phyloP scores from a whole-genome alignment of 495 filamentous ascomycete genomes.

The Neurospora intermedia region DNA sequence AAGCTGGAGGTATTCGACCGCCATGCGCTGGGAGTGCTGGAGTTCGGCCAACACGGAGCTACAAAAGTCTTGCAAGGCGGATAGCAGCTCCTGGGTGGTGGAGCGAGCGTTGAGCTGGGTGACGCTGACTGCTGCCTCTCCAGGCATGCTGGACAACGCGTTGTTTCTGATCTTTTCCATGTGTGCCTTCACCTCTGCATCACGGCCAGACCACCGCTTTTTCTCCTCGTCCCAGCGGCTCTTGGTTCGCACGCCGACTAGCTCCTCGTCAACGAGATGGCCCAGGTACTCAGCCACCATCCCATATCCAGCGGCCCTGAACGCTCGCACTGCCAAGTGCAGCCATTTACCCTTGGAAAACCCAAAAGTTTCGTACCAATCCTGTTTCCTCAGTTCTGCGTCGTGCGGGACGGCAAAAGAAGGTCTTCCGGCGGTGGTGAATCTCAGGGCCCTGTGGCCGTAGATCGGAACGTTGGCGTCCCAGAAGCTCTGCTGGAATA shows the following conservation, averaged over 20 bases:
- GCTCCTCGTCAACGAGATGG: constrained; percentile 18
- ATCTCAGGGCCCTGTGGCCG: not conserved
- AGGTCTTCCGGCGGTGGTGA: not conserved
- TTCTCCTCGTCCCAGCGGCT: not conserved
- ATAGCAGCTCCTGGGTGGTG: not conserved
- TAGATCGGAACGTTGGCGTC: not conserved
- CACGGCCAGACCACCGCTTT: not conserved
- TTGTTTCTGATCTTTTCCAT: not conserved
- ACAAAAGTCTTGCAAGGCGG: not conserved
- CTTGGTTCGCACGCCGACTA: not conserved
- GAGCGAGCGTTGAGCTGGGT: not conserved
- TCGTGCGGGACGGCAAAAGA: not conserved
- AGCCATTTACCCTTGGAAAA: not conserved
- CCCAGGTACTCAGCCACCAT: not conserved
- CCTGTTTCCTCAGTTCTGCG: not conserved
- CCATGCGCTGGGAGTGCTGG: not conserved
- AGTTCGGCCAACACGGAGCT: not conserved
- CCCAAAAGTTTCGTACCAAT: not conserved
- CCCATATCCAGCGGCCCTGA: not conserved
- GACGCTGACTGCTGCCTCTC: not conserved
- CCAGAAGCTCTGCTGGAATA: not conserved
- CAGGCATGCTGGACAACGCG: constrained; percentile 5
- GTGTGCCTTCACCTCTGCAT: not conserved
- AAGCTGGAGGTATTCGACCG: not conserved
- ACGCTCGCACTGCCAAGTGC: not conserved